A percentile compares a stretch with the other conserved stretches of the same genome.
These are phyloP conservation scores for Spergularia marina DNA, from an alignment of 148 eudicot genomes.

Conservation along the genomic window DNA sequence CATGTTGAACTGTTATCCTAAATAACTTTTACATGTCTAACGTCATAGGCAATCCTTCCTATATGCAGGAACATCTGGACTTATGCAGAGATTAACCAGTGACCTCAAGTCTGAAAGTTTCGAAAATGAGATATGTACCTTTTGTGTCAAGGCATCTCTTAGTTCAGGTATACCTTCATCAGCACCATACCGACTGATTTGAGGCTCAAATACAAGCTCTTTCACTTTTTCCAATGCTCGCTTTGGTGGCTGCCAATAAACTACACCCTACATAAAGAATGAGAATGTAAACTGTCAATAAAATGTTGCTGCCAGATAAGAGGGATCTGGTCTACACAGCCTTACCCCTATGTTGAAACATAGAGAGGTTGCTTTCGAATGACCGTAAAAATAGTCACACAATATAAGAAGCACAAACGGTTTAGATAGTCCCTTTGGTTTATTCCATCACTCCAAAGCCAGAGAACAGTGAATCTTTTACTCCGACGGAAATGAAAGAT, in stretches of 20 bases:
- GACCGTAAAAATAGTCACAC: no score
- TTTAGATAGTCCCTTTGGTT: no score
- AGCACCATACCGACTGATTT: slow-evolving; percentile 83
- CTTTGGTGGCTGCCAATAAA: slow-evolving; percentile 94
- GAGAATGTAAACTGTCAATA: neutral
- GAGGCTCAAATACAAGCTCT: slow-evolving; percentile 80
- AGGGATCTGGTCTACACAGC: neutral
- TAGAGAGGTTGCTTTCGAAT: no score
- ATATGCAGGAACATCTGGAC: neutral
- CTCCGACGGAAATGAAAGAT: no score
- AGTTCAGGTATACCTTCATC: slow-evolving; percentile 98
- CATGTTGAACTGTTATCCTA: neutral
- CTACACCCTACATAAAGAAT: slow-evolving; percentile 69
- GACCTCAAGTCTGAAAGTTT: neutral
- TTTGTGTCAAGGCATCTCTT: slow-evolving; percentile 64
- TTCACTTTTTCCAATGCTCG: slow-evolving; percentile 66
- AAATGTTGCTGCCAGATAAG: no score
- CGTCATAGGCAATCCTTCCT: neutral
- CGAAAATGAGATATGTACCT: slow-evolving; percentile 39
- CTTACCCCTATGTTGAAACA: no score
- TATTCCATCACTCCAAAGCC: no score
- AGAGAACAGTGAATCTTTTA: no score
- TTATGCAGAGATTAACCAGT: neutral
- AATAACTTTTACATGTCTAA: neutral
- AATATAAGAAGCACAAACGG: no score